These are phyloP conservation scores for Penstemon newberryi DNA, from an alignment of 257 asterid species.

Conservation along the genomic window DNA sequence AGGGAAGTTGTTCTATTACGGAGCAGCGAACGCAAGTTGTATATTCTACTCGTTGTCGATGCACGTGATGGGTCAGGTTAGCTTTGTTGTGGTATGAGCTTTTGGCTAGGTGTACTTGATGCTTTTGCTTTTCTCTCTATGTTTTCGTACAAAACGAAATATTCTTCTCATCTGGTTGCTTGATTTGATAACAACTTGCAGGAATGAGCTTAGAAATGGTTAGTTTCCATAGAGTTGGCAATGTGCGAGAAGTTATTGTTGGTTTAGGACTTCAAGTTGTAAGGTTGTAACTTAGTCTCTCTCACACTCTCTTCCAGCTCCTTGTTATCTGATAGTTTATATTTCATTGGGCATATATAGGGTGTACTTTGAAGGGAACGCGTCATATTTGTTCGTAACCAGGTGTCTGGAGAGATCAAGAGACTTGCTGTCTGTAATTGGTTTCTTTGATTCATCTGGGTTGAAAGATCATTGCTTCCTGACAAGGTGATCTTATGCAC, in stretches of 20 bases:
- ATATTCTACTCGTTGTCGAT: slow-evolving; percentile 36
- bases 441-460: slow-evolving; percentile 32
- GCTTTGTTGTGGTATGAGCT: slow-evolving; percentile 67
- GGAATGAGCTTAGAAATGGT: slow-evolving; percentile 37
- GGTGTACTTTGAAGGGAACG: slow-evolving; percentile 40
- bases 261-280: slow-evolving; percentile 51
- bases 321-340: slow-evolving; percentile 24
- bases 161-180: slow-evolving; percentile 3
- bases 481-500: slow-evolving; percentile 43
- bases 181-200: slow-evolving; percentile 29
- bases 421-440: slow-evolving; percentile 37
- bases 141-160: neutral
- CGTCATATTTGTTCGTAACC: slow-evolving; percentile 43
- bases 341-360: slow-evolving; percentile 27
- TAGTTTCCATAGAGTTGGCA: slow-evolving; percentile 39
- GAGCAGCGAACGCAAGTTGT: slow-evolving; percentile 43
- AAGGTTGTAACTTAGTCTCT: slow-evolving; percentile 35
- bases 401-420: slow-evolving; percentile 39
- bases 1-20: slow-evolving; percentile 44
- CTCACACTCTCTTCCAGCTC: slow-evolving; percentile 8
- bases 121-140: slow-evolving; percentile 21
- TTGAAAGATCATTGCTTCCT: slow-evolving; percentile 28
- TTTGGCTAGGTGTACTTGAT: slow-evolving; percentile 31
- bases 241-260: slow-evolving; percentile 38
- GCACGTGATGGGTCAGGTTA: slow-evolving; percentile 62